A percentile compares a stretch with the other conserved stretches of the same genome.
Evolutionary conservation across 2,329 filamentous ascomycete genomes (phyloP).

Genomic region (Curvularia lunata): DNA sequence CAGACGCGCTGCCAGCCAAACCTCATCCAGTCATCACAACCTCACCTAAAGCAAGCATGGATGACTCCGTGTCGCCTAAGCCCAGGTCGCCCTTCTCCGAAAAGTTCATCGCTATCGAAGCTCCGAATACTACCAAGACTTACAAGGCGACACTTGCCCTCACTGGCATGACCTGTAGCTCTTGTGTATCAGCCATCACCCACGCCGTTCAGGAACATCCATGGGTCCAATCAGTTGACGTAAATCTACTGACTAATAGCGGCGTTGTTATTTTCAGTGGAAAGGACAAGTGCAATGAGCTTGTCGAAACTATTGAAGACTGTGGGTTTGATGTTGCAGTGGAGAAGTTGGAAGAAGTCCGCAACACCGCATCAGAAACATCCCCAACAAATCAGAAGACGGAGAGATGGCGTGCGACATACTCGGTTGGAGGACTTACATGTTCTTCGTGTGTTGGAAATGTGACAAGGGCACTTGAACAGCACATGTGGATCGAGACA

Average conservation of each 20-base stretch:
- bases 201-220: constrained; percentile 56
- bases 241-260: constrained; percentile 61
- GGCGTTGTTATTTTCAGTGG: constrained; percentile 58
- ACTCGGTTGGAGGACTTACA: constrained; percentile 64
- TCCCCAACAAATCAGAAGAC: constrained; percentile 9
- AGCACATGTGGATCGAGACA: constrained; percentile 54
- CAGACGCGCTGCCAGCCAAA: constrained; percentile 21
- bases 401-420: constrained; percentile 51
- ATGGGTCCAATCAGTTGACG: constrained; percentile 56
- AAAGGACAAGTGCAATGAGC: constrained; percentile 51
- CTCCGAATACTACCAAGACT: background rate
- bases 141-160: constrained; percentile 57
- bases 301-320: constrained; percentile 61
- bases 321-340: constrained; percentile 52
- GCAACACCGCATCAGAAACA: background rate
- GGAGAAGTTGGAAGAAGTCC: constrained; percentile 39
- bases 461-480: constrained; percentile 56
- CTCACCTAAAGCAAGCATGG: constrained; percentile 19
- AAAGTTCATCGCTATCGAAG: constrained; percentile 29
- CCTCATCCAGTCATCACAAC: constrained; percentile 20
- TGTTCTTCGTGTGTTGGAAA: constrained; percentile 62
- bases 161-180: constrained; percentile 66
- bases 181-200: constrained; percentile 61
- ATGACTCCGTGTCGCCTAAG: constrained; percentile 18
- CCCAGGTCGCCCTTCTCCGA: constrained; percentile 21